phyloP scores from a whole-genome alignment of 768 basidiomycete species.

The Mycena rebaudengoi region DNA sequence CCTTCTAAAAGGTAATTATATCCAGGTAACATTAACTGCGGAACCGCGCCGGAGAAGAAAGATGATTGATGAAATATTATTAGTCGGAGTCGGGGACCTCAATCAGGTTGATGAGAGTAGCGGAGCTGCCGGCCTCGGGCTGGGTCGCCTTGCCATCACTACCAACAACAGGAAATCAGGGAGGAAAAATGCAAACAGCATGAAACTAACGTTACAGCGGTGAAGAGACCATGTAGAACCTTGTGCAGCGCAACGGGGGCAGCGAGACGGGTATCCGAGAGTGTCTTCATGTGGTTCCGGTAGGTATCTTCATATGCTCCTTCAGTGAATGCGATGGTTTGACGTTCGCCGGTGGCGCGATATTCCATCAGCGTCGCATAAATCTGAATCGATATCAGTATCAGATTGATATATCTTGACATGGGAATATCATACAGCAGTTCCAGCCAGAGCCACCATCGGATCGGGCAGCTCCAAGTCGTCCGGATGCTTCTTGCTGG shows the following conservation, averaged over 20 bases:
- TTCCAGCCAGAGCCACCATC: conserved; percentile 1
- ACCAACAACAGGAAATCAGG: not conserved
- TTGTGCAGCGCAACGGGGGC: not conserved
- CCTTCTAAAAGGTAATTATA: no score
- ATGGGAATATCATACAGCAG: not conserved
- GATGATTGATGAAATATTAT: no score
- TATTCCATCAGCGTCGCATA: not conserved
- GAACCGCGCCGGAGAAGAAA: no score
- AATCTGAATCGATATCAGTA: no score
- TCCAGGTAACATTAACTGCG: no score
- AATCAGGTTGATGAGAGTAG: not conserved
- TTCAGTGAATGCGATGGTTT: not conserved
- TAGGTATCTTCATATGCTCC: not conserved
- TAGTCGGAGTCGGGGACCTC: not conserved
- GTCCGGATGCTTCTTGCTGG: not conserved
- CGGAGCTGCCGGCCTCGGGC: not conserved
- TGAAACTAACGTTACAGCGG: not conserved
- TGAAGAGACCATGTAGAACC: not conserved
- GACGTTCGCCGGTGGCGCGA: not conserved
- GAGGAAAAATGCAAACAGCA: not conserved
- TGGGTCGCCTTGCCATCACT: not conserved
- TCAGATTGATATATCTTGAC: no score
- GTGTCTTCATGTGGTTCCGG: not conserved
- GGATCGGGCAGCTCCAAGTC: not conserved
- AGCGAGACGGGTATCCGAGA: not conserved